A percentile compares a stretch with the other conserved stretches of the same genome.
phyloP scores from a whole-genome alignment of 2,329 filamentous ascomycete species.

The Fusarium equiseti region DNA sequence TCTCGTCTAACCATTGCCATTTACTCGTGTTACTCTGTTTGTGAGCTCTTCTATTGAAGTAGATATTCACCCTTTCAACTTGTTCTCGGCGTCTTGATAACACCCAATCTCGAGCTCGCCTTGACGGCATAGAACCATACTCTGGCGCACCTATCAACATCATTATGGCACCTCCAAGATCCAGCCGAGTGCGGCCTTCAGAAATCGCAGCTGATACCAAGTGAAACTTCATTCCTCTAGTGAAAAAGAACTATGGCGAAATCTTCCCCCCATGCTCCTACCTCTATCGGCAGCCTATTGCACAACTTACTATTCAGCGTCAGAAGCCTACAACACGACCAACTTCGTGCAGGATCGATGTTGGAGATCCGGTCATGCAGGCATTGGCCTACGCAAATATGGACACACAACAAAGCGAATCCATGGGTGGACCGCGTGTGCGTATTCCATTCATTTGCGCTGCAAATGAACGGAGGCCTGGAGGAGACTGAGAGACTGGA shows the following conservation, averaged over 20 bases:
- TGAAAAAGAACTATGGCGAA: constrained; percentile 67
- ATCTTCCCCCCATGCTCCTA: constrained; percentile 70
- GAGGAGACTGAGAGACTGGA: constrained; percentile 83
- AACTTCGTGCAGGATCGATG: constrained; percentile 64
- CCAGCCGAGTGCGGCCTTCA: constrained; percentile 56
- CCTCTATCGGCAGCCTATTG: constrained; percentile 65
- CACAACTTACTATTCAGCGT: constrained; percentile 58
- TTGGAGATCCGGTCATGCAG: constrained; percentile 70
- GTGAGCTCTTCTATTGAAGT: constrained; percentile 1
- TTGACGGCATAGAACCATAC: constrained; percentile 3
- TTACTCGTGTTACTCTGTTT: constrained; percentile 22
- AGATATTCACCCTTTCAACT: constrained; percentile 4
- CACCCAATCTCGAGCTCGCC: neutral
- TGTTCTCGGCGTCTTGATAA: constrained; percentile 17
- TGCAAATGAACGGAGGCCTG: constrained; percentile 80
- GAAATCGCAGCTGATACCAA: constrained; percentile 82
- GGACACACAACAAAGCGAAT: constrained; percentile 55
- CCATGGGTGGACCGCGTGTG: constrained; percentile 50
- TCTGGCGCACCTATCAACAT: constrained; percentile 10
- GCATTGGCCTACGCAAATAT: constrained; percentile 67
- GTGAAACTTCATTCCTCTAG: constrained; percentile 73
- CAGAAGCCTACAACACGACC: constrained; percentile 53
- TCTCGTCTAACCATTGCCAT: constrained; percentile 23
- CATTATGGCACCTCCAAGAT: constrained; percentile 52
- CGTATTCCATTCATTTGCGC: constrained; percentile 76